Evolutionary conservation across 1,139 yeast species (phyloP).

Genomic region (Protomyces lactucae-debilis): DNA sequence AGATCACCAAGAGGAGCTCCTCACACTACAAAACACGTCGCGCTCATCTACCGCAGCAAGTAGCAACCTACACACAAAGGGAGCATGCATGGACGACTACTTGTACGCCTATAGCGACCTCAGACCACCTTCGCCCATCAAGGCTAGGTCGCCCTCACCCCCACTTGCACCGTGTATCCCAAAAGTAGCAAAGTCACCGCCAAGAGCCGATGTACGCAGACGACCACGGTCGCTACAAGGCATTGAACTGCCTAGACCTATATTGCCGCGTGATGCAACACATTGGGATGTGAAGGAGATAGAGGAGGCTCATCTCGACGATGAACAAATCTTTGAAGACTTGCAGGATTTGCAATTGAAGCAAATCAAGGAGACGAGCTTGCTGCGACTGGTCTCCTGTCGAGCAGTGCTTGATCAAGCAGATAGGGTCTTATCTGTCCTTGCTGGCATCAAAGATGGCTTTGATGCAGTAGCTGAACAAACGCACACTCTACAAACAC

Average conservation of each 20-base stretch:
- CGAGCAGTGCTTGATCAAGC: constrained; percentile 45
- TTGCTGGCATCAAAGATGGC: constrained; percentile 47
- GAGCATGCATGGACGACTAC: constrained; percentile 21
- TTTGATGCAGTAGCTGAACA: constrained; percentile 56
- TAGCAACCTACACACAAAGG: neutral
- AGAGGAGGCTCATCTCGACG: neutral
- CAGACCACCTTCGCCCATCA: neutral
- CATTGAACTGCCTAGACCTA: neutral
- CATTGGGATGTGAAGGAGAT: neutral
- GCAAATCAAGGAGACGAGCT: neutral
- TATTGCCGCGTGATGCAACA: neutral
- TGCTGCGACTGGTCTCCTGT: constrained; percentile 38
- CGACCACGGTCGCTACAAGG: constrained; percentile 1
- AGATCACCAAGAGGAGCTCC: neutral
- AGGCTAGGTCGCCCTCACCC: neutral
- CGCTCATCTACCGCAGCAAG: neutral
- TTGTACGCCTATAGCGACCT: constrained; percentile 15
- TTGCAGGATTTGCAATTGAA: neutral
- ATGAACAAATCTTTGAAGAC: neutral
- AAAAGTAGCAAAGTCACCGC: constrained; percentile 1
- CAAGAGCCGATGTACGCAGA: neutral
- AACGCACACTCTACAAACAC: constrained; percentile 59
- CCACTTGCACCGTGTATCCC: neutral
- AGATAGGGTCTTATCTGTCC: constrained; percentile 43
- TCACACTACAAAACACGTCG: neutral